phyloP scores from a whole-genome alignment of 176 grass and related monocot genomes.

The Hordeum marinum region DNA sequence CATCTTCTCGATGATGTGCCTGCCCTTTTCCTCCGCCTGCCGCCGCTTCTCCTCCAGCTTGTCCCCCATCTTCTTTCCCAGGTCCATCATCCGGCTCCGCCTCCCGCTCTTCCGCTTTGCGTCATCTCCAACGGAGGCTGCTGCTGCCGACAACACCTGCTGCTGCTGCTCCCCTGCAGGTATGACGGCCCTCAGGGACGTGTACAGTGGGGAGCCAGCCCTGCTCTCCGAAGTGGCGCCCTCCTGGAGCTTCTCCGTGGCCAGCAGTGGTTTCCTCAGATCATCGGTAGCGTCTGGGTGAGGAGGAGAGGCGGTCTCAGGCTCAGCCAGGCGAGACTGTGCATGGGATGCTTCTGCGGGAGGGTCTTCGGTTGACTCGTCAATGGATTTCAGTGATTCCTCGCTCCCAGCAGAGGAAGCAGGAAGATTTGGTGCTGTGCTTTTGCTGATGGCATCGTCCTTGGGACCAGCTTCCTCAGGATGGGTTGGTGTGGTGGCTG shows the following conservation, averaged over 20 bases:
- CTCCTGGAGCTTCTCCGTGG: constrained; percentile 32
- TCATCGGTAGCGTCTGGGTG: neutral
- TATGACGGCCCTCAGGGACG: constrained; percentile 20
- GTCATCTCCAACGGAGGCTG: constrained; percentile 38
- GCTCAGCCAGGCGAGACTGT: neutral
- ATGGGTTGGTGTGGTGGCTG: constrained; percentile 1
- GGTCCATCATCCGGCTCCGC: constrained; percentile 76
- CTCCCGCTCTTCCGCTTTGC: constrained; percentile 41
- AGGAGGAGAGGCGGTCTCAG: neutral
- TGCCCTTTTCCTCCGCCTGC: constrained; percentile 72
- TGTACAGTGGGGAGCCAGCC: constrained; percentile 18
- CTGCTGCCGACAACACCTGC: neutral
- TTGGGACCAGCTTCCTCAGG: constrained; percentile 36
- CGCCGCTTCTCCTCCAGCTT: constrained; percentile 91
- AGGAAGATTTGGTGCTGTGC: neutral
- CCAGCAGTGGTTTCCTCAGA: constrained; percentile 34
- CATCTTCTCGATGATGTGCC: constrained; percentile 87
- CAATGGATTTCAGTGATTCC: constrained; percentile 36
- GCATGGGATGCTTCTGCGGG: constrained; percentile 18
- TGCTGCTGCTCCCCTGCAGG: constrained; percentile 28
- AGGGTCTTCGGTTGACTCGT: constrained; percentile 31
- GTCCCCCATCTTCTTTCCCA: constrained; percentile 76
- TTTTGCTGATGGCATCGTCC: constrained; percentile 27
- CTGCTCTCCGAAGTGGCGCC: constrained; percentile 14
- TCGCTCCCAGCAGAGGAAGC: constrained; percentile 18